Evolutionary conservation across 1,139 yeast genomes (phyloP).

Genomic region (Diutina pseudorugosa): DNA sequence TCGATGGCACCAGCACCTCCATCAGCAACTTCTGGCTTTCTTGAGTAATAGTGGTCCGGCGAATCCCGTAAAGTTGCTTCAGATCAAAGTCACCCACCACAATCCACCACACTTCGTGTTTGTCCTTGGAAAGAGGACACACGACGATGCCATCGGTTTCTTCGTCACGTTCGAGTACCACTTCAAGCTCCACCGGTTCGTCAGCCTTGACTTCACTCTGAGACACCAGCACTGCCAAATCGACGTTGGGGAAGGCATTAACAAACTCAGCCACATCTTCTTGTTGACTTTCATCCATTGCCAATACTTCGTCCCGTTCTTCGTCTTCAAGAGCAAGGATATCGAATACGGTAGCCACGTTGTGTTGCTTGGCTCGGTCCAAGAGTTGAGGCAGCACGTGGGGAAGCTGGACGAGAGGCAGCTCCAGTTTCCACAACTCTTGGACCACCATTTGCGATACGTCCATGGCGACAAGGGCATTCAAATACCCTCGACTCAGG

Average conservation of each 20-base stretch:
- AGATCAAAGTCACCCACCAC: slow-evolving; percentile 58
- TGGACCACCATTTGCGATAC: slow-evolving; percentile 82
- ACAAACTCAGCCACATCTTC: slow-evolving; percentile 75
- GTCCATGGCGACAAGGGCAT: slow-evolving; percentile 79
- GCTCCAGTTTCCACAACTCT: slow-evolving; percentile 74
- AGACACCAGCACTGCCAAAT: slow-evolving; percentile 25
- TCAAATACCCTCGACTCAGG: slow-evolving; percentile 70
- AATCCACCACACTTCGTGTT: slow-evolving; percentile 82
- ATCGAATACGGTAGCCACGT: slow-evolving; percentile 69
- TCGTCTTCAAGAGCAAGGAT: slow-evolving; percentile 79
- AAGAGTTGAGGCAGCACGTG: slow-evolving; percentile 41
- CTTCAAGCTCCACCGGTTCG: slow-evolving; percentile 23
- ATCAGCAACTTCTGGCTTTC: slow-evolving; percentile 43
- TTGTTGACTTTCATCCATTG: slow-evolving; percentile 37
- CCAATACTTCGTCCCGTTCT: slow-evolving; percentile 52
- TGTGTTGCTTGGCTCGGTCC: slow-evolving; percentile 39
- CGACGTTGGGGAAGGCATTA: slow-evolving; percentile 81
- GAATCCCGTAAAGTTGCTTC: slow-evolving; percentile 62
- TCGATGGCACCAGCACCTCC: slow-evolving; percentile 43
- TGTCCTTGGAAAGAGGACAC: slow-evolving; percentile 45
- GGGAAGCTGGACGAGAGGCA: slow-evolving; percentile 77
- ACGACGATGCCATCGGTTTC: slow-evolving; percentile 59
- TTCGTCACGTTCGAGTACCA: slow-evolving; percentile 61
- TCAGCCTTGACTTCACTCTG: slow-evolving; percentile 23
- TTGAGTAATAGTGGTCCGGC: slow-evolving; percentile 44